These are phyloP conservation scores for Apostasia shenzhenica DNA, from an alignment of 106 monocot species.

Conservation along the genomic window DNA sequence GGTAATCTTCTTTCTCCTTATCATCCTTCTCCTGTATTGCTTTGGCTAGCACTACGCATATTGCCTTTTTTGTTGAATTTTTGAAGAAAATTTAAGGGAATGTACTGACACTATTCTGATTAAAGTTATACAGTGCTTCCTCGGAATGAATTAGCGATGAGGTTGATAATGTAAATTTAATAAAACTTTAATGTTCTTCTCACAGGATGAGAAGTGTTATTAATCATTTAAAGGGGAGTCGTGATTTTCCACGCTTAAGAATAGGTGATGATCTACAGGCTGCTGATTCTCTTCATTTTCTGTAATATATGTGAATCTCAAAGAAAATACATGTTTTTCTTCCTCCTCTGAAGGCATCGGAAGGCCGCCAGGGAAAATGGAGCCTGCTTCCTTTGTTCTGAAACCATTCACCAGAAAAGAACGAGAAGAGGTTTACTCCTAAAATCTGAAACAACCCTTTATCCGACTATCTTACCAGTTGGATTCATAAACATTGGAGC, in stretches of 20 bases:
- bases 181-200: neutral
- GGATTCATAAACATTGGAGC: neutral
- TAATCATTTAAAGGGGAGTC: constrained; percentile 69
- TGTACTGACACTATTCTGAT: too few relatives aligned
- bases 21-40: neutral
- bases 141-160: too few relatives aligned
- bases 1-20: constrained; percentile 34
- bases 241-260: constrained; percentile 86
- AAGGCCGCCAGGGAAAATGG: constrained; percentile 87
- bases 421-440: constrained; percentile 59
- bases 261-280: constrained; percentile 41
- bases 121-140: too few relatives aligned
- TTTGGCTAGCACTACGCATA: neutral
- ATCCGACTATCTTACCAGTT: neutral
- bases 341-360: constrained; percentile 67
- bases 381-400: constrained; percentile 70
- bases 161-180: too few relatives aligned
- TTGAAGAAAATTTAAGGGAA: too few relatives aligned
- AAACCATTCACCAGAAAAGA: constrained; percentile 76
- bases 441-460: neutral
- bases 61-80: too few relatives aligned
- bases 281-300: neutral
- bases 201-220: constrained; percentile 94
- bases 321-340: constrained; percentile 10
- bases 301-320: neutral